Base-by-base conservation (phyloP, 768 basidiomycete genomes). In the Tulasnella sp. region DNA sequence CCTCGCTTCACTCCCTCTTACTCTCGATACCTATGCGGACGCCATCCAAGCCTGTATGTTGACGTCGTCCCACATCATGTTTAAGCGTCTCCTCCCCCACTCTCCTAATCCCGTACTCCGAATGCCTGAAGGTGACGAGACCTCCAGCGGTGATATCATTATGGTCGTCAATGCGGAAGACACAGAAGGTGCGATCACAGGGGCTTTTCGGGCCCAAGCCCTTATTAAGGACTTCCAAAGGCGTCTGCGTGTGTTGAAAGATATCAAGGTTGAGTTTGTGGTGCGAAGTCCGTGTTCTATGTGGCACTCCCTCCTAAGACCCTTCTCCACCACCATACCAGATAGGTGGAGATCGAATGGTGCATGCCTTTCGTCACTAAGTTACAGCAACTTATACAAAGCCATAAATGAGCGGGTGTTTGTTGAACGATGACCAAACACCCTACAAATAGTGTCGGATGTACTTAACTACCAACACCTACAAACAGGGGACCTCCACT, bases 31-130 rank as follows among this genome's bases (percentile, higher is more conserved):
- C 0, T 68, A 80, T 5, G 75, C 75, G 2, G 87, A 89, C 30
- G 72, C 86, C 22, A 78, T 83, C 2, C 74, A 78, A 7, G 85
- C 83, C 0, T 89, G 86, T 64, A 70, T 87, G 30, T 70, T 80
- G 25, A 79, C 75, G 3, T 80, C 79, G 1, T 81, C 84, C 66
- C 76, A 84, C 59, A 71, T 67, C 2, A 70, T 84, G 2, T 84
- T 84, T 68, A 80, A 82, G 62, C 75, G 79, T 0, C 71, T 85
- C 19, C 71, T 80, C 1, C 73, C 73, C 59, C 76, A 59, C 30
- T 49, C 31, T 29, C 57, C 57, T 15, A 24, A 19, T 19, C 49
- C 49, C 19, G 31, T 21, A 22, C 34, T 44, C 8, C 22, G 15
- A 22, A 51, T 60, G 19, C 51, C 44, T 11, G 42, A 19, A n/a